These are phyloP conservation scores for Chiua virens DNA, from an alignment of 768 basidiomycete species.

Conservation along the genomic window DNA sequence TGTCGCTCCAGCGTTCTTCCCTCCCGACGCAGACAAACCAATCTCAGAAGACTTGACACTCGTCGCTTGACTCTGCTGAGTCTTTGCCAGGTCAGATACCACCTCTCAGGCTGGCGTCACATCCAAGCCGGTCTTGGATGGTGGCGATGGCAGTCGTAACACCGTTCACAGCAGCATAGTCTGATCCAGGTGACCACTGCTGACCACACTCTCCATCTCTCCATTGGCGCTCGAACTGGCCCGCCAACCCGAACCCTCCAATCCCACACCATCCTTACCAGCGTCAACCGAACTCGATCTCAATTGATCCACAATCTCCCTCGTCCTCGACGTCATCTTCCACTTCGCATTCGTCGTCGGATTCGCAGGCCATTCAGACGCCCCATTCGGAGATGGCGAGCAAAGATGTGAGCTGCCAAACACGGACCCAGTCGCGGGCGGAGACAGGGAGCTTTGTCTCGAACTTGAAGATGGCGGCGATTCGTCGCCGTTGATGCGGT, in stretches of 20 bases:
- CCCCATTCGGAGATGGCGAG: slow-evolving; percentile 1
- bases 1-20: too few species aligned
- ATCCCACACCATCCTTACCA: slow-evolving; percentile 11
- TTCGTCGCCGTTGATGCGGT: neutral
- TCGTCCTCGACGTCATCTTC: slow-evolving; percentile 28
- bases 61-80: too few species aligned
- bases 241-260: too few species aligned
- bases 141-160: neutral
- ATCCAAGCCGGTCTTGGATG: slow-evolving; percentile 1
- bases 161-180: slow-evolving; percentile 3
- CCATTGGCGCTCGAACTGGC: neutral
- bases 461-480: slow-evolving; percentile 15
- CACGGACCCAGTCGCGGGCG: slow-evolving; percentile 8
- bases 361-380: slow-evolving; percentile 1
- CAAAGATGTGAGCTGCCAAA: slow-evolving; percentile 7
- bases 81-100: too few species aligned
- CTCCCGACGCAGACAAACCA: too few species aligned
- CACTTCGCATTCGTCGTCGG: slow-evolving; percentile 17
- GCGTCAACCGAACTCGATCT: slow-evolving; percentile 25
- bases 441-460: slow-evolving; percentile 2
- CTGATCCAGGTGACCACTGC: neutral
- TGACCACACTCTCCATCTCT: slow-evolving; percentile 7
- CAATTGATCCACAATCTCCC: slow-evolving; percentile 29
- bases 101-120: neutral
- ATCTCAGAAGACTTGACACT: too few species aligned